Base-by-base conservation (phyloP, 345 rosid genomes). In the Turnera subulata region DNA sequence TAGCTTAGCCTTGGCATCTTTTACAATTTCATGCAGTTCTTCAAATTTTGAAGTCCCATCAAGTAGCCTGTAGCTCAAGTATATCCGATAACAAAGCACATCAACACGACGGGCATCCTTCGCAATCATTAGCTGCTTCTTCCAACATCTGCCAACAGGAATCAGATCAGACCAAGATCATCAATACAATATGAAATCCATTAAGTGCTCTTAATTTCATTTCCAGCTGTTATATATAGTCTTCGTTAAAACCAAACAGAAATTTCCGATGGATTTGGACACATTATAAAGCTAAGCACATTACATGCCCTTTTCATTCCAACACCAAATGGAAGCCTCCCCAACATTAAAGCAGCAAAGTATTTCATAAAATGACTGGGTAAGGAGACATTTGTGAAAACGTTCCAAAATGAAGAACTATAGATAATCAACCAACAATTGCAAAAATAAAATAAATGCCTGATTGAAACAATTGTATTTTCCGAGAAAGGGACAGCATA, bases 41-140 rank as follows among this genome's bases (percentile, higher is more conserved):
- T 75, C 73, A 73, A 87, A 90, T 62, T 82, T 53, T 59, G 75
- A 77, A 70, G 96, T 94, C 50, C 85, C 95, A 25, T 76, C 75
- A 14, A 94, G 81, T 61, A 94, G 83, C 67, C 91, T 80, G 69
- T 66, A 85, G 77, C 97, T 76, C 73, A 94, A 70, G 72, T 68
- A 83, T 63, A 94, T 88, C 74, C 99, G 82, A 70, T 81, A 76
- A 65, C 97, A 90, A 1, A 94, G 75, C 40, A 82, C 84, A 62
- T 94, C 99, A 43, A 89, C 59, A 37, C 97, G 72, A 15, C 99
- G 82, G 32, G 99, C 99, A 75, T 87, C 97, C 72, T 85, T 89
- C 14, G 97, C 94, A 46, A 78, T 73, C 53, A 63, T 62, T 13
- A 93, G 78, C 73, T 93, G 99, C 80, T 87, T 89, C 80, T 84